phyloP scores from a whole-genome alignment of 192 early-diverging fungal genomes.

The Backusella mclennaniae region DNA sequence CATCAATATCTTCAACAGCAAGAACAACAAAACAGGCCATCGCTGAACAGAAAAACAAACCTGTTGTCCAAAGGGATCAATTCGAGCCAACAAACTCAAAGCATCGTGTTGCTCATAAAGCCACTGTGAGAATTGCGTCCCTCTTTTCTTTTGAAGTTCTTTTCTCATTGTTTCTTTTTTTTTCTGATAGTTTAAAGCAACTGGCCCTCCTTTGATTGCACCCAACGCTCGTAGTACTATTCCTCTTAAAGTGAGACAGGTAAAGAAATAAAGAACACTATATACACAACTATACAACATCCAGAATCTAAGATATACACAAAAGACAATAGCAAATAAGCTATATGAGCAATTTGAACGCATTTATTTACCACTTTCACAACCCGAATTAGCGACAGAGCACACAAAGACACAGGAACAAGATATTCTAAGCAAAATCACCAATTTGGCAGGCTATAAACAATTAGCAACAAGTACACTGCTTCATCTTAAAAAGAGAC shows the following conservation, averaged over 20 bases:
- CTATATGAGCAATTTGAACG: slow-evolving; percentile 54
- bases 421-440: slow-evolving; percentile 34
- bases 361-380: slow-evolving; percentile 48
- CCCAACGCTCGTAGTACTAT: slow-evolving; percentile 39
- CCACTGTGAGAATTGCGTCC: background rate
- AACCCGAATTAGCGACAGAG: slow-evolving; percentile 42
- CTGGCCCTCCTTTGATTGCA: slow-evolving; percentile 41
- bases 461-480: slow-evolving; percentile 45
- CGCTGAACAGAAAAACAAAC: background rate
- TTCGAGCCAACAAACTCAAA: background rate
- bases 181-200: background rate
- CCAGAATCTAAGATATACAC: no score
- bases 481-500: slow-evolving; percentile 53
- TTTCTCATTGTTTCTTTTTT: background rate
- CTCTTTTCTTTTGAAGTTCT: background rate
- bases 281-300: background rate
- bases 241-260: slow-evolving; percentile 45
- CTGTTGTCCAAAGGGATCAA: slow-evolving; percentile 8
- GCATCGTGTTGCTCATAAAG: slow-evolving; percentile 3
- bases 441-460: slow-evolving; percentile 46
- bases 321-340: slow-evolving; percentile 34
- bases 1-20: background rate
- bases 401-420: slow-evolving; percentile 54
- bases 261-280: background rate
- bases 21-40: background rate